Percentiles rank a stretch among this genome's conserved stretches.
phyloP scores from a whole-genome alignment of 1,139 yeast species.

The Geotrichum restrictum region DNA sequence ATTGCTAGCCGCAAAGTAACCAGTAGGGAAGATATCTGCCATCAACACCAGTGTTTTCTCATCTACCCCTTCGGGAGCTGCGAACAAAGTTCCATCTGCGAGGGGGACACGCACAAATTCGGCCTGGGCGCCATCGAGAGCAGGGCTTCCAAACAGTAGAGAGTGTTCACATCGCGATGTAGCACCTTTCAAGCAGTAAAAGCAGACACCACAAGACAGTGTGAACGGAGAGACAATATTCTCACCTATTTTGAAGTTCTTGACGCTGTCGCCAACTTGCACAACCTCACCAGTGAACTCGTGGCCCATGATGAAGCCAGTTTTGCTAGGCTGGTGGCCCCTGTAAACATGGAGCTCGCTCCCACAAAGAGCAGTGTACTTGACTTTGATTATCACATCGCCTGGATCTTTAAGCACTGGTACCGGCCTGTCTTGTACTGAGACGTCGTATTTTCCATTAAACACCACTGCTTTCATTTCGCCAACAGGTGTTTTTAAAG shows the following conservation, averaged over 20 bases:
- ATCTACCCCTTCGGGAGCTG: conserved; percentile 41
- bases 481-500: background rate
- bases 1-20: conserved; percentile 56
- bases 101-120: conserved; percentile 56
- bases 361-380: conserved; percentile 57
- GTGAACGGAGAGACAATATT: conserved; percentile 62
- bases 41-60: conserved; percentile 53
- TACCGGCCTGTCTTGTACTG: conserved; percentile 44
- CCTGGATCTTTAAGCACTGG: conserved; percentile 44
- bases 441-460: conserved; percentile 48
- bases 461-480: conserved; percentile 57
- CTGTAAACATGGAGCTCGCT: conserved; percentile 60
- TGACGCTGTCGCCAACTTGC: conserved; percentile 62
- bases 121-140: conserved; percentile 58
- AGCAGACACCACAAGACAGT: conserved; percentile 55
- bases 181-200: conserved; percentile 51
- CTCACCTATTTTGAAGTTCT: conserved; percentile 64
- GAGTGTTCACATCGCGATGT: conserved; percentile 52
- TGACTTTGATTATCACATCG: conserved; percentile 53
- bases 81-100: conserved; percentile 51
- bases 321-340: conserved; percentile 50
- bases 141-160: conserved; percentile 53
- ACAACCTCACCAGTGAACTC: conserved; percentile 71
- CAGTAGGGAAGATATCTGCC: conserved; percentile 68
- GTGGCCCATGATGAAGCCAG: conserved; percentile 65